phyloP scores from a whole-genome alignment of 208 protist species.

The Acanthamoeba rhysodes region DNA sequence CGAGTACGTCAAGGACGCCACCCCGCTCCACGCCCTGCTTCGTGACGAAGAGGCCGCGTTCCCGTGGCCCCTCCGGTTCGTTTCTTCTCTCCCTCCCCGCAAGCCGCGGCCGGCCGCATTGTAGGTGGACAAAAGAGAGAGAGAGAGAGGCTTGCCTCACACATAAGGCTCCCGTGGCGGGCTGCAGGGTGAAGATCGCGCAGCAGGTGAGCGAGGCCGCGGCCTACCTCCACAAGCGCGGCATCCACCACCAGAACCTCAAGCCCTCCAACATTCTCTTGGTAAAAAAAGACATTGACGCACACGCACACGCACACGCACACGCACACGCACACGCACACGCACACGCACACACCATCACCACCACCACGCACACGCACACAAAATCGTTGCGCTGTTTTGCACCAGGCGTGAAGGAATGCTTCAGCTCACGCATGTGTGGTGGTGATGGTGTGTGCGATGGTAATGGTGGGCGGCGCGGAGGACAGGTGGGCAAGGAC shows the following conservation, averaged over 20 bases:
- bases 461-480: no score
- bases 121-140: no score
- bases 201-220: background rate
- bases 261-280: slow-evolving; percentile 22
- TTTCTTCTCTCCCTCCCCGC: background rate
- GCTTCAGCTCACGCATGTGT: no score
- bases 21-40: background rate
- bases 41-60: background rate
- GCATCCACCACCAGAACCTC: background rate
- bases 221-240: slow-evolving; percentile 3
- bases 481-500: background rate
- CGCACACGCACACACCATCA: no score
- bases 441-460: no score
- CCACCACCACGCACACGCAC: no score
- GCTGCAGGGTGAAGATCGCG: background rate
- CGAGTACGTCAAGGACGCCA: background rate
- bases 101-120: no score
- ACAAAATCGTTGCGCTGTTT: background rate
- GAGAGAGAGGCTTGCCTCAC: no score
- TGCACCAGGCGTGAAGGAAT: background rate
- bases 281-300: background rate
- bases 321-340: no score
- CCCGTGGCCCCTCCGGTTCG: background rate
- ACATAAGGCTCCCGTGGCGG: no score
- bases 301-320: background rate